Conservation (phyloP, 2,329 filamentous ascomycete genomes). For the Cladosporium velox region DNA sequence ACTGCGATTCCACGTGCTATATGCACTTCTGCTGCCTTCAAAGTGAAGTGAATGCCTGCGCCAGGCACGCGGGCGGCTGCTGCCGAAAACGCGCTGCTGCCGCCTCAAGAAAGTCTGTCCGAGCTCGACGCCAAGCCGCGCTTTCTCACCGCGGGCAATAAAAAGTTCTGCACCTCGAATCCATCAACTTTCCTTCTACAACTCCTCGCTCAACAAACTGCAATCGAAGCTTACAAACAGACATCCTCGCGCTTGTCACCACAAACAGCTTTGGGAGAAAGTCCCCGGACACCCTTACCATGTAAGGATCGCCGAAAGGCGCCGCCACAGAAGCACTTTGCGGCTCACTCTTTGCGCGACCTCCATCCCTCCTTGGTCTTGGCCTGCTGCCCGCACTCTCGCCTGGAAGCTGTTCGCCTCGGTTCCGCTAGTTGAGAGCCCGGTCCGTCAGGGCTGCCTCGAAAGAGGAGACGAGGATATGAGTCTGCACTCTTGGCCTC, state of each 20-base stretch:
- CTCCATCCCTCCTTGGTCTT: conserved; percentile 51
- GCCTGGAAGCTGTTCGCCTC: conserved; percentile 36
- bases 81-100: conserved; percentile 15
- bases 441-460: conserved; percentile 41
- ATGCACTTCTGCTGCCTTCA: conserved; percentile 11
- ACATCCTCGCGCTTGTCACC: conserved; percentile 49
- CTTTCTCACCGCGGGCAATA: conserved; percentile 53
- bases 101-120: not conserved
- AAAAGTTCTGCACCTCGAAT: conserved; percentile 28
- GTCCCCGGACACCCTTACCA: conserved; percentile 89
- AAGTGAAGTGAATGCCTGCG: conserved; percentile 19
- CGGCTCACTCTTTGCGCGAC: conserved; percentile 73
- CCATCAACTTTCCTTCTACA: conserved; percentile 50
- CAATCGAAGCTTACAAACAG: conserved; percentile 98
- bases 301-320: conserved; percentile 81
- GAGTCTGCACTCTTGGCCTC: conserved; percentile 66
- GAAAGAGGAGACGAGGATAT: conserved; percentile 73
- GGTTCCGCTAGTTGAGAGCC: conserved; percentile 47
- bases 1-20: not conserved
- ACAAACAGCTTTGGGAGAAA: conserved; percentile 95
- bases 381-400: conserved; percentile 57
- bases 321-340: conserved; percentile 95
- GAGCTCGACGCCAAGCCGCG: conserved; percentile 48
- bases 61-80: conserved; percentile 4
- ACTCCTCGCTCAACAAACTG: conserved; percentile 99